A percentile compares a stretch with the other conserved stretches of the same genome.
phyloP scores from a whole-genome alignment of 371 early-diverging fungal genomes.

The Mortierella sp. region DNA sequence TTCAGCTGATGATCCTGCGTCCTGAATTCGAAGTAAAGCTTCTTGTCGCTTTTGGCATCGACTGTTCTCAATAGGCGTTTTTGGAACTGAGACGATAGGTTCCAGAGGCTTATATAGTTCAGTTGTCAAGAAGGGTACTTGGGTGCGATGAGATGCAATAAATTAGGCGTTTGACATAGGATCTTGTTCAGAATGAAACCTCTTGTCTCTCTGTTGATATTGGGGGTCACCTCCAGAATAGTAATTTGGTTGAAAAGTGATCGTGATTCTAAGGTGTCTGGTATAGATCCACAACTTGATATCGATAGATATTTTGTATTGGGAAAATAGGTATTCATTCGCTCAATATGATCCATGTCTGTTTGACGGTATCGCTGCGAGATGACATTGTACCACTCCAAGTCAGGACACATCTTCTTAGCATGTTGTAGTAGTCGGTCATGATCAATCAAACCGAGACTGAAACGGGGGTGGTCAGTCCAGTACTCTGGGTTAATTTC shows the following conservation, averaged over 20 bases:
- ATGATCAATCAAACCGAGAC: background rate
- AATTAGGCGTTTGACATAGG: too few species aligned
- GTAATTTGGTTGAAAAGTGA: too few species aligned
- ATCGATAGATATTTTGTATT: background rate
- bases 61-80: background rate
- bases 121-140: too few species aligned
- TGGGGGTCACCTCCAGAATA: too few species aligned
- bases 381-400: slow-evolving; percentile 26
- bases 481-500: background rate
- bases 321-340: background rate
- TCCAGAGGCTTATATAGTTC: background rate
- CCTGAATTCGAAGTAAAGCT: slow-evolving; percentile 20
- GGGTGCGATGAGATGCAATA: too few species aligned
- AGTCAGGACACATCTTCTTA: slow-evolving; percentile 12
- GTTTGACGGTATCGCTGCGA: background rate
- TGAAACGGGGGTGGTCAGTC: background rate
- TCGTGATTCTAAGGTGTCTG: background rate
- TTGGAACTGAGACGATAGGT: background rate
- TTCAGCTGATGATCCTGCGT: background rate
- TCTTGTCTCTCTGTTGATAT: too few species aligned
- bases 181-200: too few species aligned
- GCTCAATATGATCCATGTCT: background rate
- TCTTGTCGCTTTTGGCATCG: slow-evolving; percentile 18
- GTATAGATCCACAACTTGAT: background rate
- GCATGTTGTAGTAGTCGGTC: slow-evolving; percentile 11